These are phyloP conservation scores for Chlamydomonas sphaeroides DNA, from an alignment of 139 green algal species.

Conservation along the genomic window DNA sequence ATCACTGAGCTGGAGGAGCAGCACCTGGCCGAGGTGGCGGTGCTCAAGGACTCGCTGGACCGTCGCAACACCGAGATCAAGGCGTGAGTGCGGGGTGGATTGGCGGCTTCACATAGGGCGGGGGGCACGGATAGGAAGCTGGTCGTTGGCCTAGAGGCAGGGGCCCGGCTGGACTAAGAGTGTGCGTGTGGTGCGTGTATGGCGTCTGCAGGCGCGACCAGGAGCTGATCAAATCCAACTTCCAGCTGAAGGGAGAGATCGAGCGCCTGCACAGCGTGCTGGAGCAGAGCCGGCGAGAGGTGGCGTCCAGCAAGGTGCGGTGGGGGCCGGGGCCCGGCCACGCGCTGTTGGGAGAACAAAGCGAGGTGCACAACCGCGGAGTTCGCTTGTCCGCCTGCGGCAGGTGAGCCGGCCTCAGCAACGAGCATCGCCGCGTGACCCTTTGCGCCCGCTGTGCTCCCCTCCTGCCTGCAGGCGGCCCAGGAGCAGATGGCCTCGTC, in stretches of 20 bases:
- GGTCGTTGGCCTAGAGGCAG: too few relatives aligned
- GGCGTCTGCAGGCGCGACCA: constrained; percentile 17
- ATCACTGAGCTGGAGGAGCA: constrained; percentile 24
- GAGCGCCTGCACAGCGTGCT: constrained; percentile 16
- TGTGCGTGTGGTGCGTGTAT: too few relatives aligned
- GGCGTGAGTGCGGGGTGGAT: constrained; percentile 5
- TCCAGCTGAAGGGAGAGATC: constrained; percentile 15
- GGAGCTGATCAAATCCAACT: constrained; percentile 32
- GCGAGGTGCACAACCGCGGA: too few relatives aligned
- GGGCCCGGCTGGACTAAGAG: too few relatives aligned
- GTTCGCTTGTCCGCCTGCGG: too few relatives aligned
- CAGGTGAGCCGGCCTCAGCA: too few relatives aligned
- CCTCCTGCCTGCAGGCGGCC: background rate
- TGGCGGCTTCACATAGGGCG: too few relatives aligned
- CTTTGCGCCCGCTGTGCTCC: too few relatives aligned
- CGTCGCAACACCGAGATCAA: constrained; percentile 20
- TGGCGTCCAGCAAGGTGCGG: background rate
- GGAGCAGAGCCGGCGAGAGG: constrained; percentile 21
- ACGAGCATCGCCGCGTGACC: background rate
- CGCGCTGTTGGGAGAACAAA: too few relatives aligned
- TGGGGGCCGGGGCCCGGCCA: too few relatives aligned
- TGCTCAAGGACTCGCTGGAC: constrained; percentile 25
- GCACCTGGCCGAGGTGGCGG: constrained; percentile 9
- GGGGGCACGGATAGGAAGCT: too few relatives aligned
- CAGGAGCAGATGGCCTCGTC: constrained; percentile 22